These are phyloP conservation scores for Aspergillus sergii DNA, from an alignment of 2,329 filamentous ascomycete genomes.

Conservation along the genomic window DNA sequence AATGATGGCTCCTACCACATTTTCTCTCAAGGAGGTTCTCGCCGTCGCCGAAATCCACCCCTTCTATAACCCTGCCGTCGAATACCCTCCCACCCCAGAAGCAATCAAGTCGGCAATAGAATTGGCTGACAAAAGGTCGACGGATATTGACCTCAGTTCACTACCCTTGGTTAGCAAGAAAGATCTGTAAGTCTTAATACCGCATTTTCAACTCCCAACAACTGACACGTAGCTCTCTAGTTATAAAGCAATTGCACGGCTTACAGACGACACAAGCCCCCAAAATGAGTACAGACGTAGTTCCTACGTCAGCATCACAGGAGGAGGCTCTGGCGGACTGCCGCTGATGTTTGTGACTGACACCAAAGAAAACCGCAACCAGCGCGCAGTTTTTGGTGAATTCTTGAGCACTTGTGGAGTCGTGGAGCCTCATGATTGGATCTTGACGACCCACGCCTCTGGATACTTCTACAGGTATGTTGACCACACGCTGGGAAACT, in stretches of 20 bases:
- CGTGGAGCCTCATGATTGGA: slow-evolving; percentile 42
- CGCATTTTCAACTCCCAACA: background rate
- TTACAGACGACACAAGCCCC: slow-evolving; percentile 10
- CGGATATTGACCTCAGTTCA: background rate
- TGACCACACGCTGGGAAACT: background rate
- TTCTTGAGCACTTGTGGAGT: slow-evolving; percentile 35
- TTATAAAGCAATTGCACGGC: slow-evolving; percentile 1
- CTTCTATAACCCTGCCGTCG: slow-evolving; percentile 32
- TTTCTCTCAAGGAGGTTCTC: slow-evolving; percentile 32
- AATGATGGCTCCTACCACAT: slow-evolving; percentile 4
- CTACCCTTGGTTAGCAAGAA: slow-evolving; percentile 9
- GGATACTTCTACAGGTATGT: slow-evolving; percentile 45
- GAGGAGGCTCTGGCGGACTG: slow-evolving; percentile 39
- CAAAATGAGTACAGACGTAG: slow-evolving; percentile 43
- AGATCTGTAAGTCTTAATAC: background rate
- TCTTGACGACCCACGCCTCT: slow-evolving; percentile 41
- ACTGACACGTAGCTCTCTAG: background rate
- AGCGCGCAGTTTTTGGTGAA: slow-evolving; percentile 38
- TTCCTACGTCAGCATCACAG: slow-evolving; percentile 46
- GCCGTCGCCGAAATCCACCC: slow-evolving; percentile 40
- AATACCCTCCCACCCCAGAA: slow-evolving; percentile 36
- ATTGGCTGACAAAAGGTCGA: background rate
- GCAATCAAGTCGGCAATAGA: slow-evolving; percentile 4
- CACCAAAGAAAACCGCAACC: slow-evolving; percentile 44
- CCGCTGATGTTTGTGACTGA: slow-evolving; percentile 48